Percentiles rank a stretch among this genome's conserved stretches.
phyloP scores from a whole-genome alignment of 2,329 filamentous ascomycete species.

The Basipetospora sp. region DNA sequence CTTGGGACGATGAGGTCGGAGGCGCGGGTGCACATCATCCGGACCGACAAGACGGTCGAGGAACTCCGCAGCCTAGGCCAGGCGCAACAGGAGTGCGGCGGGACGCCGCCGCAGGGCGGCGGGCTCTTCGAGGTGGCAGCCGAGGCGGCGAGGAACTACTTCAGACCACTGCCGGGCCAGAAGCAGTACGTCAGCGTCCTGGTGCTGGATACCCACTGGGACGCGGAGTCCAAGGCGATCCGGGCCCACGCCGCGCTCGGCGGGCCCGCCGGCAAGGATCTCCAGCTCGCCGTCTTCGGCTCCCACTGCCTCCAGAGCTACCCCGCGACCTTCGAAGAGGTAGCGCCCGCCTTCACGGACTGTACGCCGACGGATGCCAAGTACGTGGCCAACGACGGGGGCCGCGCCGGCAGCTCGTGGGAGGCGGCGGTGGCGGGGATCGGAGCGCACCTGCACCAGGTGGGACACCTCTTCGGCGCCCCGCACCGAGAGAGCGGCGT shows the following conservation, averaged over 20 bases:
- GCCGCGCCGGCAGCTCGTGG: constrained; percentile 81
- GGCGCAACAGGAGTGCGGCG: constrained; percentile 46
- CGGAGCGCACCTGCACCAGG: constrained; percentile 81
- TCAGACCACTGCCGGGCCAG: constrained; percentile 59
- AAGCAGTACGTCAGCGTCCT: constrained; percentile 79
- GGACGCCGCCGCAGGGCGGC: constrained; percentile 51
- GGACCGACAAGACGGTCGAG: constrained; percentile 66
- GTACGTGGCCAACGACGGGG: constrained; percentile 70
- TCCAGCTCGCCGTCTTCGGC: constrained; percentile 79
- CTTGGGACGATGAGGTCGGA: constrained; percentile 70
- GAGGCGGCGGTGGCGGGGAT: constrained; percentile 91
- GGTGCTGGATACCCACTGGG: constrained; percentile 81
- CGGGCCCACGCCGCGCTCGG: constrained; percentile 76
- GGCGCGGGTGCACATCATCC: constrained; percentile 75
- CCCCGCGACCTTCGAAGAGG: constrained; percentile 74
- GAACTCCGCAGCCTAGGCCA: constrained; percentile 67
- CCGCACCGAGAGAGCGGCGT: constrained; percentile 82
- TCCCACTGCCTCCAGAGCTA: constrained; percentile 88
- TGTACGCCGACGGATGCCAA: constrained; percentile 77
- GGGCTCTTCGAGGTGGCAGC: constrained; percentile 65
- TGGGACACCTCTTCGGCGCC: constrained; percentile 78
- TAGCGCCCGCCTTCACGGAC: constrained; percentile 76
- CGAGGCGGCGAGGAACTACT: constrained; percentile 64
- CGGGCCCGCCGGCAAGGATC: constrained; percentile 46
- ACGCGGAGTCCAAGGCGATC: constrained; percentile 53